Conservation (phyloP, 1,284 basidiomycete genomes). For the Bondarzewia mesenterica region DNA sequence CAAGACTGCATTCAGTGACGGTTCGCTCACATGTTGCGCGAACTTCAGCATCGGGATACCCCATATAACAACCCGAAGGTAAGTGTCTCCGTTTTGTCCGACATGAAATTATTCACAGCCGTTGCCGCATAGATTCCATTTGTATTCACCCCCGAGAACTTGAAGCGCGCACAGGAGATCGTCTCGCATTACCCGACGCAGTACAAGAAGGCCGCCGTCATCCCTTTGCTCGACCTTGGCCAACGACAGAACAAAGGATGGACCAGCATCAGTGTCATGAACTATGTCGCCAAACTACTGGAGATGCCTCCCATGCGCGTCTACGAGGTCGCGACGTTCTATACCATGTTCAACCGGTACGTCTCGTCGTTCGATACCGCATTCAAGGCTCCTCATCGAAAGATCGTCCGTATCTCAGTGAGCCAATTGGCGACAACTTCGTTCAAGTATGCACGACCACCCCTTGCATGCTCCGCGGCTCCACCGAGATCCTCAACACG, state of each 20-base stretch:
- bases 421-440: conserved; percentile 93
- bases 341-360: conserved; percentile 98
- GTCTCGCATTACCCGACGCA: conserved; percentile 92
- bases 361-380: conserved; percentile 13
- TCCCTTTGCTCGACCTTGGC: conserved; percentile 92
- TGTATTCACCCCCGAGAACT: conserved; percentile 76
- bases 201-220: conserved; percentile 97
- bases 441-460: conserved; percentile 99
- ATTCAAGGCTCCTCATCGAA: not conserved
- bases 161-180: conserved; percentile 82
- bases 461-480: conserved; percentile 95
- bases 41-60: conserved; percentile 82
- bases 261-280: conserved; percentile 99
- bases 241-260: conserved; percentile 98
- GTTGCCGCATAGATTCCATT: conserved; percentile 69
- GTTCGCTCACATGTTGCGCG: conserved; percentile 5
- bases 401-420: conserved; percentile 35
- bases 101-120: not conserved
- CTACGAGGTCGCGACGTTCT: conserved; percentile 99
- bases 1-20: conserved; percentile 8
- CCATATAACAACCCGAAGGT: conserved; percentile 88
- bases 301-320: conserved; percentile 98
- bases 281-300: conserved; percentile 88
- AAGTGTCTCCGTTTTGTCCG: not conserved
- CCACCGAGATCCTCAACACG: conserved; percentile 83